These are phyloP conservation scores for Blastocystis hominis DNA, from an alignment of 352 stramenopile species.

Conservation along the genomic window DNA sequence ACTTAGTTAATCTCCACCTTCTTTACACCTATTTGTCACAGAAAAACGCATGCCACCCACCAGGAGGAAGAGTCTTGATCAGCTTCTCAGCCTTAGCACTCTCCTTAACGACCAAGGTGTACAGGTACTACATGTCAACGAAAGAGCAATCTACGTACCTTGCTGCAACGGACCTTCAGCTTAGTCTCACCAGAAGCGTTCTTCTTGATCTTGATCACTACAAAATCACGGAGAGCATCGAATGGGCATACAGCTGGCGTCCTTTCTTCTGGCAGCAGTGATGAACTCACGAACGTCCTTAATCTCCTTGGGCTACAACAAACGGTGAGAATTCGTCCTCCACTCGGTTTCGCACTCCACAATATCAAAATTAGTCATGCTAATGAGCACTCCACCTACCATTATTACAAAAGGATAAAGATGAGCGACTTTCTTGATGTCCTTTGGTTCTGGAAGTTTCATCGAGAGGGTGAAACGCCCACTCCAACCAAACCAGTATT, in stretches of 20 bases:
- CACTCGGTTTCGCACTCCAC: neutral
- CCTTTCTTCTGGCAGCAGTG: constrained; percentile 39
- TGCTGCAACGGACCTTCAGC: constrained; percentile 53
- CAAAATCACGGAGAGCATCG: neutral
- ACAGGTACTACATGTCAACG: constrained; percentile 29
- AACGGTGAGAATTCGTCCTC: neutral
- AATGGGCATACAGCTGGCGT: neutral
- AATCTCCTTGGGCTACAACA: constrained; percentile 48
- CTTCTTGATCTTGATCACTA: constrained; percentile 58
- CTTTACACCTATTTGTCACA: neutral
- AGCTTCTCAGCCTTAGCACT: constrained; percentile 36
- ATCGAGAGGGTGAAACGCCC: neutral
- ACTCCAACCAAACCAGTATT: neutral
- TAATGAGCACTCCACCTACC: neutral
- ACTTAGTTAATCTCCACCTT: constrained; percentile 1
- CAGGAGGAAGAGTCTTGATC: constrained; percentile 8
- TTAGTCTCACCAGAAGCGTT: constrained; percentile 24
- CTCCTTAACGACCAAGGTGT: constrained; percentile 42
- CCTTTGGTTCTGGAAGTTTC: neutral
- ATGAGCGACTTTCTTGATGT: neutral
- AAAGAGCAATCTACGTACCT: neutral
- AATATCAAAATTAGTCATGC: neutral
- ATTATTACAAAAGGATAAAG: neutral
- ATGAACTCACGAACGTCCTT: constrained; percentile 53
- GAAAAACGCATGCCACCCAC: neutral